Conservation (phyloP, 2,329 filamentous ascomycete species). For the Xylariaceae sp. region DNA sequence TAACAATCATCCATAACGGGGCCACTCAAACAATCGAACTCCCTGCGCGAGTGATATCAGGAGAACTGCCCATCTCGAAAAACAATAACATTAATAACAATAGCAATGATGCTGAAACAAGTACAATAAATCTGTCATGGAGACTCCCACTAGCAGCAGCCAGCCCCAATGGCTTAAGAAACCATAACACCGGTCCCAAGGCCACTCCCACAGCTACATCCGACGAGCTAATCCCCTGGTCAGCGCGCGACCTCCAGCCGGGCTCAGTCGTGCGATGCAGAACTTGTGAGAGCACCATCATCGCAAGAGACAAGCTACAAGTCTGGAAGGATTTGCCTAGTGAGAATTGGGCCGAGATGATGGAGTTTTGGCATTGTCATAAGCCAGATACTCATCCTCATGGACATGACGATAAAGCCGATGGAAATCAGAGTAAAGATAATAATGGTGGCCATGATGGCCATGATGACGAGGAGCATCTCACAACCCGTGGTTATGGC, state of each 20-base stretch:
- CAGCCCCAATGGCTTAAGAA: conserved; percentile 2
- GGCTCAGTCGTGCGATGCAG: conserved; percentile 41
- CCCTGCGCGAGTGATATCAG: conserved; percentile 38
- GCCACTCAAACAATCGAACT: conserved; percentile 35
- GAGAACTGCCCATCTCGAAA: conserved; percentile 38
- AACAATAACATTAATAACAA: no score
- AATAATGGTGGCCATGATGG: conserved; percentile 26
- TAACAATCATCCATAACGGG: conserved; percentile 48
- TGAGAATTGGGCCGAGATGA: conserved; percentile 99
- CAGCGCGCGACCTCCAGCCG: conserved; percentile 44
- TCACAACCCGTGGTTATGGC: conserved; percentile 73
- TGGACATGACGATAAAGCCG: no score
- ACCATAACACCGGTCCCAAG: no score
- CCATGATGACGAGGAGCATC: conserved; percentile 36
- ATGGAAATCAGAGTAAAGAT: no score
- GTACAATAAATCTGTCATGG: conserved; percentile 45
- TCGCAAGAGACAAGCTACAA: conserved; percentile 38
- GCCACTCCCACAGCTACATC: no score
- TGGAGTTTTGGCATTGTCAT: conserved; percentile 99
- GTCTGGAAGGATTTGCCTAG: conserved; percentile 91
- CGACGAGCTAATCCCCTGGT: conserved; percentile 51
- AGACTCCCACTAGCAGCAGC: conserved; percentile 42
- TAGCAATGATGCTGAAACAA: no score
- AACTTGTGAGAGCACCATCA: conserved; percentile 36
- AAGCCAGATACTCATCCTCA: conserved; percentile 74